Evolutionary conservation across 2,329 filamentous ascomycete species (phyloP).

Genomic region (Davidsoniella neocaledoniae): DNA sequence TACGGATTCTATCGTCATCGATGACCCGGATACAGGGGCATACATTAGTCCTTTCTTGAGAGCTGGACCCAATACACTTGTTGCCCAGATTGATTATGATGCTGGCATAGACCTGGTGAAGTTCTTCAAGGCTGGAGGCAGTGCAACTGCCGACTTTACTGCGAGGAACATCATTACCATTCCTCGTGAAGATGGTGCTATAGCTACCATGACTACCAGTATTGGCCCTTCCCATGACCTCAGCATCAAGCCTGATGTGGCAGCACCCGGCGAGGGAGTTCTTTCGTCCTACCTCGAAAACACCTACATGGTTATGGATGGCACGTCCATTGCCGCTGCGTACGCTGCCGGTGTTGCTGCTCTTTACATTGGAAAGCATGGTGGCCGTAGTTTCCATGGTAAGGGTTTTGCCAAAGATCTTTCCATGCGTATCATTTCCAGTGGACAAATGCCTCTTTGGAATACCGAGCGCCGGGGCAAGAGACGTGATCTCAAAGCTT

Average conservation of each 20-base stretch:
- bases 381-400: slow-evolving; percentile 25
- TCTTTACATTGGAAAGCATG: slow-evolving; percentile 26
- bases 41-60: neutral
- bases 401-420: slow-evolving; percentile 2
- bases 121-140: slow-evolving; percentile 15
- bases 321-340: slow-evolving; percentile 40
- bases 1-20: too few species aligned
- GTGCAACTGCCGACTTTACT: slow-evolving; percentile 26
- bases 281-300: slow-evolving; percentile 30
- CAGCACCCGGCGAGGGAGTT: slow-evolving; percentile 32
- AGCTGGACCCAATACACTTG: slow-evolving; percentile 7
- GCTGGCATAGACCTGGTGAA: slow-evolving; percentile 23
- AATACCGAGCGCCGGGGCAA: too few species aligned
- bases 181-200: slow-evolving; percentile 17
- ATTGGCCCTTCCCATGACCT: slow-evolving; percentile 37
- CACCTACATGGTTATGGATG: slow-evolving; percentile 29
- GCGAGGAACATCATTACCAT: slow-evolving; percentile 10
- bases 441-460: neutral
- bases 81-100: slow-evolving; percentile 25
- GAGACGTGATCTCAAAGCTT: slow-evolving; percentile 16
- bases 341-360: slow-evolving; percentile 34
- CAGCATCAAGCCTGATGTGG: slow-evolving; percentile 32
- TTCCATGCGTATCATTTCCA: neutral
- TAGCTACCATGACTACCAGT: slow-evolving; percentile 27
- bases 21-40: too few species aligned